Conservation (phyloP, 2,329 filamentous ascomycete genomes). For the Leptographium lundbergii region DNA sequence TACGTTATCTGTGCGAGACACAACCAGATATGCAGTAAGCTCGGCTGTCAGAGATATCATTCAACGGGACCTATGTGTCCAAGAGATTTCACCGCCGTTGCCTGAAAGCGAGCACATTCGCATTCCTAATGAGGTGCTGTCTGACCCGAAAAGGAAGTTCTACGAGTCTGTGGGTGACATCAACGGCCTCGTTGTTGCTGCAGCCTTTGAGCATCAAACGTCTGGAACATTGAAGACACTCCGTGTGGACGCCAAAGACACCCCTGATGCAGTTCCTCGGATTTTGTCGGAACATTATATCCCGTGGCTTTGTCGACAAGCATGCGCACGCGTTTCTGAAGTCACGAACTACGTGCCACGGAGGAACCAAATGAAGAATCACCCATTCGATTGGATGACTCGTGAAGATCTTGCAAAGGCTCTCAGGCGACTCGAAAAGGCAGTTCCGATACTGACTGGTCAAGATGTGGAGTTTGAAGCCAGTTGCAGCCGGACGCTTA, state of each 20-base stretch:
- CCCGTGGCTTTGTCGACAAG: slow-evolving; percentile 1
- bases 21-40: not conserved
- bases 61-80: not conserved
- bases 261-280: not conserved
- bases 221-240: not conserved
- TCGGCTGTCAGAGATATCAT: not conserved
- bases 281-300: not conserved
- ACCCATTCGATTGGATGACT: not conserved
- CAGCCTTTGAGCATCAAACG: not conserved
- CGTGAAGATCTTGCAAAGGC: not conserved
- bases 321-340: not conserved
- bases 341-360: not conserved
- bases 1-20: not conserved
- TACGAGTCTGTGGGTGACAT: slow-evolving; percentile 1
- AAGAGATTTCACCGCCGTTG: not conserved
- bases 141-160: not conserved
- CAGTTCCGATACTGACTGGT: not conserved
- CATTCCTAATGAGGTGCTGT: not conserved
- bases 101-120: not conserved
- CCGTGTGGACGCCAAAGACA: not conserved
- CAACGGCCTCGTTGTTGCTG: not conserved
- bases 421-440: not conserved
- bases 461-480: not conserved
- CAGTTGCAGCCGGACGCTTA: not conserved
- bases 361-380: not conserved